Base-by-base conservation (phyloP, 345 rosid species). In the Zanthoxylum bungeanum region DNA sequence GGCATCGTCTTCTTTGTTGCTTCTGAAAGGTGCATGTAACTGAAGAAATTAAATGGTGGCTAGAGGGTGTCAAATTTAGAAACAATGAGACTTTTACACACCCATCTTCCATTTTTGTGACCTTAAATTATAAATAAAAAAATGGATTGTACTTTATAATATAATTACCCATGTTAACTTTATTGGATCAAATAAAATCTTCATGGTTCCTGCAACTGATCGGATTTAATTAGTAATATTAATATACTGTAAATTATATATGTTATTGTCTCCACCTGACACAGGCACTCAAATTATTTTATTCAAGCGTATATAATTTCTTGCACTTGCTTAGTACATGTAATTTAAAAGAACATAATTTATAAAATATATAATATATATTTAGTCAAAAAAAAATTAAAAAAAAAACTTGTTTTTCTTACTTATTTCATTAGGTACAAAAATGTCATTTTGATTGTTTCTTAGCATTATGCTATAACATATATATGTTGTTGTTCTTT, bases 1-100 rank as follows among this genome's bases (percentile, higher is more conserved):
- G 44, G 89, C 80, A n/a, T 73, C 85, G 3, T 56, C 81, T 58
- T 74, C 74, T 27, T 68, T 85, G 56, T 24, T 85, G 73, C 66
- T 77, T 56, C 68, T 85, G 57, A 25, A 60, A 4, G 11, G 53
- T 27, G 36, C 22, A n/a, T n/a, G n/a, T n/a, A 42, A n/a, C 42
- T 5, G 5, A 36, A 14, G 25, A 72, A 61, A 56, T 31, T 59
- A 14, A 53, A 33, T 16, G 24, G 33, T 56, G 10, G 11, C 37
- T 50, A 70, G 30, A 39, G n/a, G n/a, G 19, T 66, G 57, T 30
- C 60, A 30, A 24, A 59, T 30, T 12, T 14, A 44, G 34, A 28
- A 27, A 67, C 49, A 22, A 44, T 3, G 22, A 14, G 37, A 12
- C 8, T 34, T 67, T 52, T 49, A 22, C 33, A 64, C 75, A 44